Conservation (phyloP, 1,284 basidiomycete species). For the Naganishia sp. region DNA sequence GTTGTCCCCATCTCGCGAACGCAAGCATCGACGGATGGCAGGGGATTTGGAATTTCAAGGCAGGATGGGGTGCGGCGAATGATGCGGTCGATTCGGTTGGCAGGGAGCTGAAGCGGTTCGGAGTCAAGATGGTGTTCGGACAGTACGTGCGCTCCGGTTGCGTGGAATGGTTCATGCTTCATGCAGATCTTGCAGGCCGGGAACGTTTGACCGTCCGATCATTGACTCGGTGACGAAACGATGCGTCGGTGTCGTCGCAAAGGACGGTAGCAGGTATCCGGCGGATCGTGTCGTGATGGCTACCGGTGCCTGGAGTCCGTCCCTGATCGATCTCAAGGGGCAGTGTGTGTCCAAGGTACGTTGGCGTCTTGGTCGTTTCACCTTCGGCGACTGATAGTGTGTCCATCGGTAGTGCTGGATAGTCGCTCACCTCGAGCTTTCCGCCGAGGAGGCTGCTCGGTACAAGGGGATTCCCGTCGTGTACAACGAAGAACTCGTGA, state of each 20-base stretch:
- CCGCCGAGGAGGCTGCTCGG: slow-evolving; percentile 44
- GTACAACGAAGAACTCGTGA: slow-evolving; percentile 42
- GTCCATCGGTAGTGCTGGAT: slow-evolving; percentile 43
- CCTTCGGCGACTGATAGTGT: not conserved
- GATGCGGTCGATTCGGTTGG: slow-evolving; percentile 50
- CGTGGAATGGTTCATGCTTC: not conserved
- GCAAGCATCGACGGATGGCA: slow-evolving; percentile 41
- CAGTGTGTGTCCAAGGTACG: slow-evolving; percentile 51
- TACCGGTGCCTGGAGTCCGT: slow-evolving; percentile 51
- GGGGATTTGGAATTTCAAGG: slow-evolving; percentile 40
- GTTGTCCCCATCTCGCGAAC: slow-evolving; percentile 27
- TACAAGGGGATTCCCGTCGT: slow-evolving; percentile 41
- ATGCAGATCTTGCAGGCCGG: slow-evolving; percentile 26
- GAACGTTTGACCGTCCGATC: slow-evolving; percentile 43
- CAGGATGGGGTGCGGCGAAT: slow-evolving; percentile 50
- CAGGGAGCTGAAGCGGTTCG: slow-evolving; percentile 39
- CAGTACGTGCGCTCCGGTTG: slow-evolving; percentile 15
- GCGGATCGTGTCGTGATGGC: slow-evolving; percentile 51
- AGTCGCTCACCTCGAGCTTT: slow-evolving; percentile 49
- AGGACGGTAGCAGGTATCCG: slow-evolving; percentile 43
- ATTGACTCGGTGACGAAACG: slow-evolving; percentile 36
- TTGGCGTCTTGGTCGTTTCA: not conserved
- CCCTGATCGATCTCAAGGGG: slow-evolving; percentile 48
- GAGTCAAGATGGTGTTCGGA: slow-evolving; percentile 46
- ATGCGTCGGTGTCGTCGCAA: slow-evolving; percentile 42